Evolutionary conservation across 768 basidiomycete genomes (phyloP), one percentile per base, ranked within the genome.

Genomic region (Mycena belliarum): DNA sequence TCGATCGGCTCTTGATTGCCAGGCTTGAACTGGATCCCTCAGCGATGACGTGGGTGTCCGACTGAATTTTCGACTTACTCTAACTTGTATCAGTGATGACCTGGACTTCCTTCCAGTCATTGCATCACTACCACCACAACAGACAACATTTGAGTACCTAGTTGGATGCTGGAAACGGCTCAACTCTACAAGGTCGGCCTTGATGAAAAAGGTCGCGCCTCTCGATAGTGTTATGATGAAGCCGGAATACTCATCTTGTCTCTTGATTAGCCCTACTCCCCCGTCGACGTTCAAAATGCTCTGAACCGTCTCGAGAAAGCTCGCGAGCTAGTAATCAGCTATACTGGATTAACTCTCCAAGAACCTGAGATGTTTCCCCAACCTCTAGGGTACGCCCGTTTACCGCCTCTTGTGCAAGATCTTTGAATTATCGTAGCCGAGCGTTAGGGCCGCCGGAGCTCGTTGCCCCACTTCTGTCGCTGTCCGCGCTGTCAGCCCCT

Each of bases 321-420:
- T 35, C 87, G 89, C n/a, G 82, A 89, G 55, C 79, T 97, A 16
- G 72, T 98, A 48, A 84, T 98, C 62, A 93, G 89, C 55, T 97
- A 97, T 73, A 84, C 88, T 12, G 95, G 95, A 6, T 79, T 98
- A 46, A 89, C 83, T 23, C 76, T 99, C 11, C 93, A 95, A 73
- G 95, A 95, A 58, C 91, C 95, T 1, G 87, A 86, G 37, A 95
- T 98, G 89, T 98, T 99, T 64, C 91, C 93, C 46, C 93, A 97
- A 64, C 95, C 95, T 11, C 53, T 72, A 51, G 82, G 84, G 94
- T 91, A 71, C 57, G 52, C 43, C 29, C 35, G 42, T 38, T 43
- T 33, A 38, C 29, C 25, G 43, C 49, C 28, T 24, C 28, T 37
- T n/a, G 26, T 61, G 42, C 37, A 51, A 38, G 44, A 29, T 42